Conservation (phyloP, 106 monocot species). For the Dioscorea alata region DNA sequence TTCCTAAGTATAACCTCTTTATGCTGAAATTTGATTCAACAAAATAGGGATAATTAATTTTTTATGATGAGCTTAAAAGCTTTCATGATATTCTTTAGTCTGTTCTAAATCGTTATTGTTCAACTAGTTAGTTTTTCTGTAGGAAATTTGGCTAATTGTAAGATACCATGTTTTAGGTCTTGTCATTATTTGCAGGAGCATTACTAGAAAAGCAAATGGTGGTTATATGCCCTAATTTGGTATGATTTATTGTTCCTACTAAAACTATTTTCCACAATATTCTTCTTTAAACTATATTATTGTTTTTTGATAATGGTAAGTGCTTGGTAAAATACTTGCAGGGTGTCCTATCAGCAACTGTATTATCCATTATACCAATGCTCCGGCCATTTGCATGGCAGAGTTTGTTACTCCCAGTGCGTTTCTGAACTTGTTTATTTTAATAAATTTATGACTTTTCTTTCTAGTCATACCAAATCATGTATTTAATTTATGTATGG, state of each 20-base stretch:
- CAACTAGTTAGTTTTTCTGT: no score
- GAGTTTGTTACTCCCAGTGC: conserved; percentile 93
- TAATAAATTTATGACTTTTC: background rate
- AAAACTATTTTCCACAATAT: background rate
- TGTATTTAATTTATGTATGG: no score
- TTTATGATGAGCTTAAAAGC: no score
- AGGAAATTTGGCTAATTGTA: no score
- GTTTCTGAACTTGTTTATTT: conserved; percentile 10
- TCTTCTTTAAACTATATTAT: background rate
- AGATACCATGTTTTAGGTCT: conserved; percentile 43
- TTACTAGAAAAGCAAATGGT: conserved; percentile 89
- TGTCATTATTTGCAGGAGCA: conserved; percentile 73
- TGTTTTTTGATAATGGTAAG: background rate
- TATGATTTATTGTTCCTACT: conserved; percentile 6
- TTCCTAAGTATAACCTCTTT: no score
- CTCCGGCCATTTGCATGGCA: conserved; percentile 96
- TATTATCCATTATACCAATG: conserved; percentile 83
- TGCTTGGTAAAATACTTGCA: conserved; percentile 19
- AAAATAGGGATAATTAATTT: no score
- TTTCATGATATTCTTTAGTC: no score
- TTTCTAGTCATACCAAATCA: background rate
- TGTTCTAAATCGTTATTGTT: no score
- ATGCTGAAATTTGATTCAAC: no score
- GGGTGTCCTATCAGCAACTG: conserved; percentile 82
- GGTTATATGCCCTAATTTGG: conserved; percentile 88